These are phyloP conservation scores for Fulvia fulva DNA, from an alignment of 2,329 filamentous ascomycete genomes.

Conservation along the genomic window DNA sequence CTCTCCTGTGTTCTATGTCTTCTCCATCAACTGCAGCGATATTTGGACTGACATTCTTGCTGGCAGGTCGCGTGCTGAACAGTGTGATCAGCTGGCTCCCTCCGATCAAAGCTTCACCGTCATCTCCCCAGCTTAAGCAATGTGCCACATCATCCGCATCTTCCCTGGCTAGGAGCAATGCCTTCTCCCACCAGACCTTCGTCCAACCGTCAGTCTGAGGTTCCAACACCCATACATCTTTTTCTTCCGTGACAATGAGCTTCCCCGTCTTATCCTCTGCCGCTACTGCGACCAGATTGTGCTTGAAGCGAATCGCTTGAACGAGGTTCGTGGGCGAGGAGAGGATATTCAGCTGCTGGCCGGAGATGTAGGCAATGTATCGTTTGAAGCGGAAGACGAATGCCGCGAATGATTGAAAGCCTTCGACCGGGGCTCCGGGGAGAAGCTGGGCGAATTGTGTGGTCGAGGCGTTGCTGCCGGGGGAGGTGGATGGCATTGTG, in stretches of 20 bases:
- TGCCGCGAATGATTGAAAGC: conserved; percentile 71
- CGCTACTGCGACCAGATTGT: conserved; percentile 68
- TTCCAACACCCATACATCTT: conserved; percentile 70
- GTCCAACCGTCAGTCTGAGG: conserved; percentile 69
- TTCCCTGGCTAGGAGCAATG: conserved; percentile 54
- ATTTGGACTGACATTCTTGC: conserved; percentile 24
- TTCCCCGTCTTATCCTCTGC: conserved; percentile 81
- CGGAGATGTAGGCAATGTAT: conserved; percentile 82
- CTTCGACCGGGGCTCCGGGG: conserved; percentile 72
- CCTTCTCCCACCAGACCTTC: conserved; percentile 67
- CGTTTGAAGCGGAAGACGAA: conserved; percentile 69
- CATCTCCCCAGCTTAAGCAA: conserved; percentile 79
- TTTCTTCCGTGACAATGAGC: conserved; percentile 70
- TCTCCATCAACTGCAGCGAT: conserved; percentile 27
- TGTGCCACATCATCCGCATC: conserved; percentile 47
- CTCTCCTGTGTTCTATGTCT: conserved; percentile 41
- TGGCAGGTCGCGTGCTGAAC: conserved; percentile 52
- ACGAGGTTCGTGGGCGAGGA: conserved; percentile 68
- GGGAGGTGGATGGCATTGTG: conserved; percentile 31
- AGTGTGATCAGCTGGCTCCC: conserved; percentile 64
- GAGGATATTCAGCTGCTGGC: conserved; percentile 81
- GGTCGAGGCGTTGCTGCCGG: conserved; percentile 15
- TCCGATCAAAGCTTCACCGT: conserved; percentile 79
- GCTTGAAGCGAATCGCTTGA: conserved; percentile 65
- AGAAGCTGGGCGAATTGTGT: conserved; percentile 51